A percentile compares a stretch with the other conserved stretches of the same genome.
Evolutionary conservation across 1,284 basidiomycete species (phyloP).

Genomic region (Retiboletus flavoniger): DNA sequence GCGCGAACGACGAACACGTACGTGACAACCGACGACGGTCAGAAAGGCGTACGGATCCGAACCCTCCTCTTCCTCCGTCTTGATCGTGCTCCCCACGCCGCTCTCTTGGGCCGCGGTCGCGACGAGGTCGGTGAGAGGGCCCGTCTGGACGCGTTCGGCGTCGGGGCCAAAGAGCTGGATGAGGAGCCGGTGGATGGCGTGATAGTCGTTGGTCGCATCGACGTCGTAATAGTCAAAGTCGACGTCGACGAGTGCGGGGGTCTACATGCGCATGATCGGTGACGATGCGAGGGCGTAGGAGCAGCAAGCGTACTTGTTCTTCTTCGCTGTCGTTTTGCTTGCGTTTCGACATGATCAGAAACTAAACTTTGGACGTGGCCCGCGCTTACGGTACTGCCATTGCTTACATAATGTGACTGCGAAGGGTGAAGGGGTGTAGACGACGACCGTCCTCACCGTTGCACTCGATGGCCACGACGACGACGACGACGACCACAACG

Average conservation of each 20-base stretch:
- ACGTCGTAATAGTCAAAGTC: slow-evolving; percentile 93
- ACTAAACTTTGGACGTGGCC: no score
- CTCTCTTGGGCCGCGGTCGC: slow-evolving; percentile 57
- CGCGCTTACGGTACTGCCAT: no score
- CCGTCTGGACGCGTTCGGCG: slow-evolving; percentile 65
- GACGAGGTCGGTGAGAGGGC: slow-evolving; percentile 77
- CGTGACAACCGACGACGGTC: slow-evolving; percentile 78
- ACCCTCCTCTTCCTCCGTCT: slow-evolving; percentile 85
- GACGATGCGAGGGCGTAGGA: neutral
- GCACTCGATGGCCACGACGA: slow-evolving; percentile 26
- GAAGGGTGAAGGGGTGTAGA: slow-evolving; percentile 14
- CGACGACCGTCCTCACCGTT: slow-evolving; percentile 5
- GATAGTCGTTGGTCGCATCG: slow-evolving; percentile 79
- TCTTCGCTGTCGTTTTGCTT: slow-evolving; percentile 26
- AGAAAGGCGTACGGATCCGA: slow-evolving; percentile 81
- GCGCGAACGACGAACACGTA: slow-evolving; percentile 38
- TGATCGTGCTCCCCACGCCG: slow-evolving; percentile 82
- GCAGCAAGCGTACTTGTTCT: slow-evolving; percentile 15
- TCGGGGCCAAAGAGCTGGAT: slow-evolving; percentile 83
- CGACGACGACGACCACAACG: slow-evolving; percentile 15
- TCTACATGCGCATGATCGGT: slow-evolving; percentile 5
- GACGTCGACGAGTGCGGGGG: slow-evolving; percentile 60
- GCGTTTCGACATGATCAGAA: slow-evolving; percentile 27
- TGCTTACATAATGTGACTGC: slow-evolving; percentile 22
- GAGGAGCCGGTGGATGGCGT: slow-evolving; percentile 80